Base-by-base conservation (phyloP, 2,329 filamentous ascomycete genomes). In the Lachnum nothofagi region DNA sequence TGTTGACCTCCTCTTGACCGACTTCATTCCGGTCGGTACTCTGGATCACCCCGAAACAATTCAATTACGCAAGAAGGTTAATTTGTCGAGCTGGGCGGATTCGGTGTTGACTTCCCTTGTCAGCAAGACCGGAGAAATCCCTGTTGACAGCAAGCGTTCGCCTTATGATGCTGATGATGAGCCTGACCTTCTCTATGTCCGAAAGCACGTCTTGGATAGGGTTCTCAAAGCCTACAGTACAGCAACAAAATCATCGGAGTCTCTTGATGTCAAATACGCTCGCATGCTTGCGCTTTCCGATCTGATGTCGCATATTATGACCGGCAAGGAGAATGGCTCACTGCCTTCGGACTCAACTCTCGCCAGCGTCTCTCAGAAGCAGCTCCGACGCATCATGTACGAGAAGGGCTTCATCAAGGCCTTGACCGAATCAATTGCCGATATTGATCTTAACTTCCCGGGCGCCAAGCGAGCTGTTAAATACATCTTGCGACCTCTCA, bases 321-420 rank as follows among this genome's bases (percentile, higher is more conserved):
- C 85, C 48, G 87, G 88, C 38, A 86, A 86, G 65, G 81, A 89
- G 12, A 86, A 79, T 60, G 74, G 39, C 69, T 70, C 55, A n/a
- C 10, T 20, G 19, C 19, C 20, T 23, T 37, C 54, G 4, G 73
- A 65, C 52, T 65, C 41, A 55, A 66, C 44, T 63, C 67, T 52
- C 57, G 60, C 51, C 34, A 59, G 67, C 20, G 72, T 75, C 37
- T 91, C 90, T 6, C 86, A 91, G 55, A 83, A 86, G 60, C 90
- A 95, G 63, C 79, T 98, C 58, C 85, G 88, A 27, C 88, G 90
- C 58, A 82, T 96, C 52, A 98, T 98, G 93, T 97, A 95, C 61
- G 93, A 98, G 70, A 98, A 97, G 72, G 90, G 94, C 48, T 95
- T 93, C 65, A 84, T 97, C 53, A 80, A 87, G 20, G 86, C 91